These are phyloP conservation scores for Loxodes magnus DNA, from an alignment of 73 alveolate genomes.

Conservation along the genomic window DNA sequence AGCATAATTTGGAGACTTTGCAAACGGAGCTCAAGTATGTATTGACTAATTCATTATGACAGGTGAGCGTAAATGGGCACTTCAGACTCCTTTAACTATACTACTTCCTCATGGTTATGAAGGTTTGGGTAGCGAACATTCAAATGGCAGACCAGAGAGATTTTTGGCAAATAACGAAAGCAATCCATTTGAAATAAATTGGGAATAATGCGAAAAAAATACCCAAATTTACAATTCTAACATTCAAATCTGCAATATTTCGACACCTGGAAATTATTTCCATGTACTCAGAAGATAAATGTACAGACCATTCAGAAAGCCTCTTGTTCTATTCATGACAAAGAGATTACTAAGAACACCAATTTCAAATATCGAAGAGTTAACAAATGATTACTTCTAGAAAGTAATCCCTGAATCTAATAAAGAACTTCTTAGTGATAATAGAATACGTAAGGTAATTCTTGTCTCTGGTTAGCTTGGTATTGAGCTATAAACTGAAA, in stretches of 20 bases:
- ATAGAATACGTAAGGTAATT: conserved; percentile 31
- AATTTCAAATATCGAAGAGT: conserved; percentile 29
- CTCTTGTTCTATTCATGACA: conserved; percentile 58
- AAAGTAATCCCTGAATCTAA: conserved; percentile 22
- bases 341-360: conserved; percentile 66
- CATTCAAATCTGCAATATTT: conserved; percentile 56
- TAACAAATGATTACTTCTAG: conserved; percentile 38
- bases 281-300: conserved; percentile 83
- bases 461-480: conserved; percentile 65
- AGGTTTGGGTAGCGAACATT: conserved; percentile 96
- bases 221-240: neutral
- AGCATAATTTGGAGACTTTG: conserved; percentile 69
- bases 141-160: conserved; percentile 87
- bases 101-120: conserved; percentile 92
- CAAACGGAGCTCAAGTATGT: conserved; percentile 73
- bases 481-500: conserved; percentile 30
- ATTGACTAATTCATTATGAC: conserved; percentile 70
- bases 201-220: conserved; percentile 1
- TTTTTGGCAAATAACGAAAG: conserved; percentile 55
- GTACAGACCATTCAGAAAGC: conserved; percentile 87
- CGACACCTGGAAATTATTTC: conserved; percentile 92
- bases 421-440: neutral
- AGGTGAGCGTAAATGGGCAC: conserved; percentile 90
- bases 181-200: conserved; percentile 37
- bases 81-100: conserved; percentile 61